Evolutionary conservation across 257 asterid species (phyloP).

Genomic region (Solanum corneliomulleri): DNA sequence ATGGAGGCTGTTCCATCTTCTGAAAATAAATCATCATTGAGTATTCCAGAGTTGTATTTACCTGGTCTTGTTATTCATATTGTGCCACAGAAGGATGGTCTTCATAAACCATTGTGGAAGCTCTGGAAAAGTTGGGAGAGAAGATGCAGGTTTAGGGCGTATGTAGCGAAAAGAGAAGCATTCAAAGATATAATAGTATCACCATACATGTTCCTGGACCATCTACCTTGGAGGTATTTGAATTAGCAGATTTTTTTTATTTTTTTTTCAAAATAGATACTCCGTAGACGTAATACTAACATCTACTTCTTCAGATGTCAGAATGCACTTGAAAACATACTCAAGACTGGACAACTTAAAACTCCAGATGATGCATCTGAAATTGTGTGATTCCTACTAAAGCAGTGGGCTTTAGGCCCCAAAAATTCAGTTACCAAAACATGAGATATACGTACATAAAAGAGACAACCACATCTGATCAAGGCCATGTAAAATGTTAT

Average conservation of each 20-base stretch:
- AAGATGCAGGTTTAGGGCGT: constrained; percentile 7
- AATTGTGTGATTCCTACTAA: not conserved
- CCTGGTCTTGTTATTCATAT: constrained; percentile 20
- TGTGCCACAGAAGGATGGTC: constrained; percentile 2
- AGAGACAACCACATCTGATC: not conserved
- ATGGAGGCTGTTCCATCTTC: constrained; percentile 7
- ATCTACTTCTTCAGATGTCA: not conserved
- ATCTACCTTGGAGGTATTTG: constrained; percentile 29
- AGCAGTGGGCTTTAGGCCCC: not conserved
- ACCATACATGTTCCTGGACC: constrained; percentile 22
- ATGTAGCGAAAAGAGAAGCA: constrained; percentile 15
- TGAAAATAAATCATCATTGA: not conserved
- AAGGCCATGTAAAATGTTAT: not conserved
- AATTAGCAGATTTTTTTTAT: not conserved
- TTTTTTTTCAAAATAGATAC: not conserved
- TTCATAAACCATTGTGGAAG: constrained; percentile 7
- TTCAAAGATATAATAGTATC: constrained; percentile 19
- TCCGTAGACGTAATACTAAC: not conserved
- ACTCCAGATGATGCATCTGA: not conserved
- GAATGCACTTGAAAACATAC: not conserved
- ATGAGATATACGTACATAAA: not conserved
- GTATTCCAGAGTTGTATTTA: constrained; percentile 13
- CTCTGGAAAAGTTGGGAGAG: constrained; percentile 8
- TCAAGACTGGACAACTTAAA: not conserved
- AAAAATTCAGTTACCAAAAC: not conserved